Base-by-base conservation (phyloP, 2,329 filamentous ascomycete genomes). In the Aspergillus calidoustus region DNA sequence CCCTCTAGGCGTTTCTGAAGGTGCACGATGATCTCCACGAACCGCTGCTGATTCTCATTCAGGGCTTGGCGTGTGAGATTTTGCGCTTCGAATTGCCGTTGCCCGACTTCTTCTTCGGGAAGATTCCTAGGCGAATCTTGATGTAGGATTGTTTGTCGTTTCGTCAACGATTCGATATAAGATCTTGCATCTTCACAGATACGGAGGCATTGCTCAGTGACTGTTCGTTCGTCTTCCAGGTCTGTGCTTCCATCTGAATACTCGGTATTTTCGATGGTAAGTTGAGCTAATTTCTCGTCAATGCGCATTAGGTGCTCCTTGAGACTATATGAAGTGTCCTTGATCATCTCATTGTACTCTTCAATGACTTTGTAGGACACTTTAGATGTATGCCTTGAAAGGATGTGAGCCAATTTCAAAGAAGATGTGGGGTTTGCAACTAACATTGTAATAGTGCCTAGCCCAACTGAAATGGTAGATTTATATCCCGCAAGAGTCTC, bases 401-500 rank as follows among this genome's bases (percentile, higher is more conserved):
- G 2, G 34, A 41, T 38, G 11, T 41, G 1, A 41, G 34, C 11
- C 17, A 41, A 41, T 15, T 41, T 41, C 3, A 38, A 38, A 13
- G 9, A 15, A 15, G 5, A 13, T 5, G 34, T 19, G 2, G 31
- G 5, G 31, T 9, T 41, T 15, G 34, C 11, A 41, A 72, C 72
- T 69, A 28, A 79, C 76, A 78, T 72, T 49, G 68, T 79, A 56
- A 79, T 73, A 52, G 66, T 74, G 49, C 75, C 76, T 48, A 79
- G 53, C 41, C 72, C 72, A 23, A 79, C 69, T 7, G 72, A 70
- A 47, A 80, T 79, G 2, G 77, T 80, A 56, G 73, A 71, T 64
- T 80, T 80, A 57, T 80, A 80, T 19, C 71, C 71, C 46, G 68
- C 69, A 30, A 80, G 62, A 47, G 70, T 73, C 43, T 79, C 76